A percentile compares a stretch with the other conserved stretches of the same genome.
phyloP scores from a whole-genome alignment of 2,329 filamentous ascomycete genomes.

The Juglanconis oblonga region DNA sequence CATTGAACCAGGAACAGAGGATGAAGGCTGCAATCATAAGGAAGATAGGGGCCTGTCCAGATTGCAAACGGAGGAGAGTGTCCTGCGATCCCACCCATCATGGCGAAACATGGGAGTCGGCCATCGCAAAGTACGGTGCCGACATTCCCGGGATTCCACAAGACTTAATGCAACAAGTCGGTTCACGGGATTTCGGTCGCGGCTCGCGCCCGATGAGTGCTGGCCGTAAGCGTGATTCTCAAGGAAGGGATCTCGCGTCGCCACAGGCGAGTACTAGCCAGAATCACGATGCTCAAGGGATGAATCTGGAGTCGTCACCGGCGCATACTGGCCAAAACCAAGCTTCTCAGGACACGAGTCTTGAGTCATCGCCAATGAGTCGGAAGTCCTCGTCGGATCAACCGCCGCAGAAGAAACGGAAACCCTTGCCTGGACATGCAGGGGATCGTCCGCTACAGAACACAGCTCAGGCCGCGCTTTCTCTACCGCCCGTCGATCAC shows the following conservation, averaged over 20 bases:
- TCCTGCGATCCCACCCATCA: constrained; percentile 28
- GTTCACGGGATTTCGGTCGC: not conserved
- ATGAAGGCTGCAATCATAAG: constrained; percentile 58
- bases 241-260: constrained; percentile 2
- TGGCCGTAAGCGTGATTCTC: constrained; percentile 21
- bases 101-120: not conserved
- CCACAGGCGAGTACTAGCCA: constrained; percentile 28
- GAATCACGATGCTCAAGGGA: constrained; percentile 47
- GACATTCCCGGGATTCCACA: constrained; percentile 17
- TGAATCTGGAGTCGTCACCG: constrained; percentile 50
- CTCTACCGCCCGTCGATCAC: constrained; percentile 49
- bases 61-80: constrained; percentile 55
- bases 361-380: not conserved
- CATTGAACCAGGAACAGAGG: constrained; percentile 55
- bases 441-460: constrained; percentile 54
- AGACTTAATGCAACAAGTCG: not conserved
- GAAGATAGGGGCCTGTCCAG: constrained; percentile 55
- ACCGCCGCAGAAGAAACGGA: constrained; percentile 52
- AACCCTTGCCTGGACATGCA: constrained; percentile 46
- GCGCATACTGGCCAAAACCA: constrained; percentile 29
- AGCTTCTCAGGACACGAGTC: constrained; percentile 16
- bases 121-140: constrained; percentile 14
- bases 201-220: not conserved
- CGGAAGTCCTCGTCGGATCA: constrained; percentile 29
- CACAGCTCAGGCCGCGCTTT: constrained; percentile 34